These are phyloP conservation scores for Ensete ventricosum DNA, from an alignment of 176 grass and related monocot genomes.

Conservation along the genomic window DNA sequence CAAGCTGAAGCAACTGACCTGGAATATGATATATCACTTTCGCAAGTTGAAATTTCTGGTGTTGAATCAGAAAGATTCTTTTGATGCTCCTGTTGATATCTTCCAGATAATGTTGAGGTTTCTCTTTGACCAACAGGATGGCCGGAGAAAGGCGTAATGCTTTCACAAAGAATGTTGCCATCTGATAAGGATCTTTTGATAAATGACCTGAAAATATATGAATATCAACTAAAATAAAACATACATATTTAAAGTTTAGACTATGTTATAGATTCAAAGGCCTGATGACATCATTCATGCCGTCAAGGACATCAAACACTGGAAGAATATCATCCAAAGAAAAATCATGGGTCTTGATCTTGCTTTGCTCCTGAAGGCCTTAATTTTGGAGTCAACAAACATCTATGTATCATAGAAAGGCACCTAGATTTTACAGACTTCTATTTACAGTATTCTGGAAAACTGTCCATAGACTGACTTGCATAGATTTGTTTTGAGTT, in stretches of 20 bases:
- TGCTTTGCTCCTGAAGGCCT: background rate
- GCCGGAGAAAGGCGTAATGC: background rate
- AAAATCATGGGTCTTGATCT: background rate
- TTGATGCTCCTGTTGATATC: background rate
- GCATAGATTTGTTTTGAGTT: background rate
- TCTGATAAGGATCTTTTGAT: conserved; percentile 79
- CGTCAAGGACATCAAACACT: background rate
- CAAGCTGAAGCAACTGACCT: conserved; percentile 3
- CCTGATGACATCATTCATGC: background rate
- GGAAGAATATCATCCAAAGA: background rate
- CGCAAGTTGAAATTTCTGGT: conserved; percentile 15
- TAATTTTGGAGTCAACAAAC: background rate
- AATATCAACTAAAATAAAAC: background rate
- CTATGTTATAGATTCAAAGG: background rate
- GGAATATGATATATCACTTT: conserved; percentile 3
- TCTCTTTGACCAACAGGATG: background rate
- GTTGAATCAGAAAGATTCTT: conserved; percentile 8
- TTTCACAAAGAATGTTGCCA: conserved; percentile 46
- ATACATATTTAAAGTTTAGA: background rate
- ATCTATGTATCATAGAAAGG: background rate
- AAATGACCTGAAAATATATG: conserved; percentile 41
- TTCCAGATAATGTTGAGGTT: background rate
- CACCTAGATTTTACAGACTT: background rate
- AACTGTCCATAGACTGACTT: background rate
- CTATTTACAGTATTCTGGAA: no score